Conservation (phyloP, 163 green algal species). For the Trebouxia gelatinosa region DNA sequence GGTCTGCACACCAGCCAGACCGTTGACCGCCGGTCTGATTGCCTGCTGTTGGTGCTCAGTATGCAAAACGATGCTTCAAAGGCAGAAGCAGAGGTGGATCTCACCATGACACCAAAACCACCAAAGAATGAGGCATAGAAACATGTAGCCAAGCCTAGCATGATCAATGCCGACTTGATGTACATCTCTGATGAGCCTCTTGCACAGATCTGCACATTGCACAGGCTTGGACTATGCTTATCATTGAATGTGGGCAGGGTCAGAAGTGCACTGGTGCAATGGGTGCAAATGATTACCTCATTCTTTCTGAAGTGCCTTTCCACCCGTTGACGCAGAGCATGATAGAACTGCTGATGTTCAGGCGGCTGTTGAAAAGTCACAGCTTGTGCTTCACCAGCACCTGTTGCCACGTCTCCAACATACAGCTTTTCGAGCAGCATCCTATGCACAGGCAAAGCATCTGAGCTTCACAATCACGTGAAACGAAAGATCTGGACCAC, state of each 20-base stretch:
- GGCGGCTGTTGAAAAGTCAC: conserved; percentile 41
- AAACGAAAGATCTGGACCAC: not conserved
- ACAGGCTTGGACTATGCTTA: too few relatives aligned
- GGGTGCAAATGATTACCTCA: conserved; percentile 47
- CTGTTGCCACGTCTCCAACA: conserved; percentile 43
- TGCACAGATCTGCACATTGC: conserved; percentile 54
- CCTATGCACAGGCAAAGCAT: not conserved
- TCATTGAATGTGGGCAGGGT: too few relatives aligned
- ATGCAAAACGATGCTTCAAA: too few relatives aligned
- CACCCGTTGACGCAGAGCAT: conserved; percentile 52
- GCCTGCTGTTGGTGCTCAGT: too few relatives aligned
- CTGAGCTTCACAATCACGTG: not conserved
- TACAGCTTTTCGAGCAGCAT: conserved; percentile 61
- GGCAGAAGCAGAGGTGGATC: not conserved
- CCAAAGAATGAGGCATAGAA: conserved; percentile 56
- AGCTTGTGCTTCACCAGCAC: conserved; percentile 22
- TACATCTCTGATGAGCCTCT: conserved; percentile 56
- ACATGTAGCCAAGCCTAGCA: conserved; percentile 38
- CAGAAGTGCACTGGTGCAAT: too few relatives aligned
- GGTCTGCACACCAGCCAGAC: too few relatives aligned
- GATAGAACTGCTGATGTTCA: conserved; percentile 57
- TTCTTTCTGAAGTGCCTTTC: conserved; percentile 63
- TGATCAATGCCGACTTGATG: conserved; percentile 60
- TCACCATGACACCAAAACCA: conserved; percentile 40
- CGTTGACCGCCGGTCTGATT: too few relatives aligned